A percentile compares a stretch with the other conserved stretches of the same genome.
These are phyloP conservation scores for Nakaseomyces bracarensis DNA, from an alignment of 1,139 yeast species.

Conservation along the genomic window DNA sequence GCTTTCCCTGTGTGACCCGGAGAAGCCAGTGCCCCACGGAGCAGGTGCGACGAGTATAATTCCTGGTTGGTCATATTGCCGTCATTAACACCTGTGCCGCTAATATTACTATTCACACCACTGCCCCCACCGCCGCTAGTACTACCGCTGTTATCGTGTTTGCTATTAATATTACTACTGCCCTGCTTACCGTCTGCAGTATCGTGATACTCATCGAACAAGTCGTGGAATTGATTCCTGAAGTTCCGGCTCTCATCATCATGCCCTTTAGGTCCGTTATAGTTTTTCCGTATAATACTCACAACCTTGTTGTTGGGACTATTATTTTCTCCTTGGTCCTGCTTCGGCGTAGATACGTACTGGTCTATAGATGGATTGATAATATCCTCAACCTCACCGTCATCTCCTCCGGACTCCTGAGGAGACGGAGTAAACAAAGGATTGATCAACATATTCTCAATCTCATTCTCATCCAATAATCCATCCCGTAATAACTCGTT, in stretches of 20 bases:
- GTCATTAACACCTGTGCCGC: background rate
- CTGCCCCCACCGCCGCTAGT: background rate
- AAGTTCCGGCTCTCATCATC: background rate
- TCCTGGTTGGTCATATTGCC: slow-evolving; percentile 4
- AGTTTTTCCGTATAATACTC: slow-evolving; percentile 3
- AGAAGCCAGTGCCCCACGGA: slow-evolving; percentile 2
- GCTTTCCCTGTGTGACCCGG: background rate
- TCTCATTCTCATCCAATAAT: slow-evolving; percentile 19
- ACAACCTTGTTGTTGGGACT: background rate
- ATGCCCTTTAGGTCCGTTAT: background rate
- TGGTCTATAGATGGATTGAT: slow-evolving; percentile 20
- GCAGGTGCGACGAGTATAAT: slow-evolving; percentile 2
- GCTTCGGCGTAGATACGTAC: slow-evolving; percentile 2
- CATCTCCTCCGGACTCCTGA: background rate
- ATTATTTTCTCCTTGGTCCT: background rate
- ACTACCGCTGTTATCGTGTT: background rate
- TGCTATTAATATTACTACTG: background rate
- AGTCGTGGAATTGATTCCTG: background rate
- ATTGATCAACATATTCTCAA: slow-evolving; percentile 19
- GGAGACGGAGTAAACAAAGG: slow-evolving; percentile 2
- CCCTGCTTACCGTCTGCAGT: too few relatives aligned
- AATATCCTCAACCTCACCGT: slow-evolving; percentile 21
- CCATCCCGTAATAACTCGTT: slow-evolving; percentile 2
- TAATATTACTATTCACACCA: background rate
- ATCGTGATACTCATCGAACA: background rate